A percentile compares a stretch with the other conserved stretches of the same genome.
Evolutionary conservation across 805 yeast species (phyloP).

Genomic region (Yarrowia yakushimensis): DNA sequence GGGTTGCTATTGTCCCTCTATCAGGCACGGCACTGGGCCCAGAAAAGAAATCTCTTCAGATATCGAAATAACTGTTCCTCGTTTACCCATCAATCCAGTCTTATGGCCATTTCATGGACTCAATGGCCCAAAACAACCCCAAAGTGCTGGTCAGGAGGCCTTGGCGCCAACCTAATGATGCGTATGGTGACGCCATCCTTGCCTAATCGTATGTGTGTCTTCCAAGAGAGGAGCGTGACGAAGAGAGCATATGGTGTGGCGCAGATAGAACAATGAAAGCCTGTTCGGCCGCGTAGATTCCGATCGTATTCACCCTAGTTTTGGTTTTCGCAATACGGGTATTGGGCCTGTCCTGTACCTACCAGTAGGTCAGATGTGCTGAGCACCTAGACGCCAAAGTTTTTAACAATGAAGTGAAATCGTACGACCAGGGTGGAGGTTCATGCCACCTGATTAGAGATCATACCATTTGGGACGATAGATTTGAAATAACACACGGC

Average conservation of each 20-base stretch:
- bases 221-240: neutral
- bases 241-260: neutral
- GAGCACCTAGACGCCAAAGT: too few relatives aligned
- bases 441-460: neutral
- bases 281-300: neutral
- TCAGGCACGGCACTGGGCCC: neutral
- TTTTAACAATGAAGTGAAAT: too few relatives aligned
- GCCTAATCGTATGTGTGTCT: slow-evolving; percentile 21
- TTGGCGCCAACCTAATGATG: slow-evolving; percentile 6
- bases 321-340: slow-evolving; percentile 1
- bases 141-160: neutral
- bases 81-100: neutral
- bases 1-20: neutral
- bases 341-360: neutral
- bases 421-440: too few relatives aligned
- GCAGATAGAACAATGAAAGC: slow-evolving; percentile 6
- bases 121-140: neutral
- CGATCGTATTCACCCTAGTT: slow-evolving; percentile 2
- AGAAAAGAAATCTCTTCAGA: neutral
- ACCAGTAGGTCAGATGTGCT: too few relatives aligned
- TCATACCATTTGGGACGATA: neutral
- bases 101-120: too few relatives aligned
- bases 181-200: slow-evolving; percentile 15
- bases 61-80: neutral
- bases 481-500: neutral